These are phyloP conservation scores for Bacidia rubella DNA, from an alignment of 495 filamentous ascomycete species.

Conservation along the genomic window DNA sequence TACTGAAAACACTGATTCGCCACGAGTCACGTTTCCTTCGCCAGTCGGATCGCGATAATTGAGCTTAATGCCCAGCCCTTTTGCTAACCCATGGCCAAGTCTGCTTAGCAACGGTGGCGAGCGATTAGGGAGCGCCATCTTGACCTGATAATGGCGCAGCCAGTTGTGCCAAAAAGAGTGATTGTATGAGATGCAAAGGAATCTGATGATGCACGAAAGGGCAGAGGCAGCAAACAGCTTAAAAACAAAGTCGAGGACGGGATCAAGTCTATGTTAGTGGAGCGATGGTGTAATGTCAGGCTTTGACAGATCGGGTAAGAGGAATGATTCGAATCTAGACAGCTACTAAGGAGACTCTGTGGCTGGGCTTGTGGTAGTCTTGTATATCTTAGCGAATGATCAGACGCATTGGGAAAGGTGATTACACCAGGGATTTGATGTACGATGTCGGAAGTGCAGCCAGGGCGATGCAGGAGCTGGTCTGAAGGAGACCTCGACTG, in stretches of 20 bases:
- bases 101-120: conserved; percentile 27
- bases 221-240: too few relatives aligned
- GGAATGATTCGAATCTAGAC: background rate
- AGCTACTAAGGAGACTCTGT: background rate
- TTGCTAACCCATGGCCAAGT: conserved; percentile 61
- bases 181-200: too few relatives aligned
- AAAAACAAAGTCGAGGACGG: too few relatives aligned
- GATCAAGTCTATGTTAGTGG: too few relatives aligned
- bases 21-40: conserved; percentile 45
- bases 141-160: too few relatives aligned
- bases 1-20: conserved; percentile 70
- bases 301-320: background rate
- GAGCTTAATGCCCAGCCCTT: conserved; percentile 77
- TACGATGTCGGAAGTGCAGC: too few relatives aligned
- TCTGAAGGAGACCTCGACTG: background rate
- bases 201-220: too few relatives aligned
- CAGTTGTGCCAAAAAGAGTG: too few relatives aligned
- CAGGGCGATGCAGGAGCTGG: background rate
- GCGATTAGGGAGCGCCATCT: background rate
- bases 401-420: background rate
- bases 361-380: background rate
- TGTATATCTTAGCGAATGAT: background rate
- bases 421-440: background rate
- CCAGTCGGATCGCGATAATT: conserved; percentile 43
- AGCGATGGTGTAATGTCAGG: background rate